phyloP scores from a whole-genome alignment of 129 eudicot species.

The Lonicera japonica region DNA sequence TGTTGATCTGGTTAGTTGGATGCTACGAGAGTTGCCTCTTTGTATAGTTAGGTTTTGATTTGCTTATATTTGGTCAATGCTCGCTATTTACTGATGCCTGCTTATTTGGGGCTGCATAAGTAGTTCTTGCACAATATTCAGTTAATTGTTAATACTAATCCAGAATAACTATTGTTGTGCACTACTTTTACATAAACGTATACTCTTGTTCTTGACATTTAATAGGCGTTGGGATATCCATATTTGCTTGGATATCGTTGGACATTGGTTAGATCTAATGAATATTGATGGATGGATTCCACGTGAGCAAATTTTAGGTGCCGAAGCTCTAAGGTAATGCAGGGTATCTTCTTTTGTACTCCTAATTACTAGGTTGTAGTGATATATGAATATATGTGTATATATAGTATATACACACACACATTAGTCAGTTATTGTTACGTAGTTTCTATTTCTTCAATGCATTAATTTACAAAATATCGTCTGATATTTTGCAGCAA shows the following conservation, averaged over 20 bases:
- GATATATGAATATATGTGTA: constrained; percentile 1
- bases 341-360: not conserved
- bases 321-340: constrained; percentile 86
- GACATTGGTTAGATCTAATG: constrained; percentile 97
- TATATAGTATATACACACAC: too few species aligned
- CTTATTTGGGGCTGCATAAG: not conserved
- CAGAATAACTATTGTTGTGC: not conserved
- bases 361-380: not conserved
- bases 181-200: not conserved
- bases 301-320: constrained; percentile 97
- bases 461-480: not conserved
- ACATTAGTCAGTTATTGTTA: not conserved
- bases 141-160: not conserved
- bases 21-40: constrained; percentile 9
- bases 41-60: not conserved
- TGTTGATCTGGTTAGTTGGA: constrained; percentile 64
- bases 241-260: constrained; percentile 84
- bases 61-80: constrained; percentile 1
- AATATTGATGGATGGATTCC: constrained; percentile 99
- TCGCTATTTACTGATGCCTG: not conserved
- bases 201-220: constrained; percentile 2
- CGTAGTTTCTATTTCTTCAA: not conserved
- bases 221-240: constrained; percentile 86
- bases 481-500: constrained; percentile 45
- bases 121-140: not conserved